Evolutionary conservation across 2,329 filamentous ascomycete genomes (phyloP), one percentile per base, ranked within the genome.

Genomic region (Talaromyces sp.): DNA sequence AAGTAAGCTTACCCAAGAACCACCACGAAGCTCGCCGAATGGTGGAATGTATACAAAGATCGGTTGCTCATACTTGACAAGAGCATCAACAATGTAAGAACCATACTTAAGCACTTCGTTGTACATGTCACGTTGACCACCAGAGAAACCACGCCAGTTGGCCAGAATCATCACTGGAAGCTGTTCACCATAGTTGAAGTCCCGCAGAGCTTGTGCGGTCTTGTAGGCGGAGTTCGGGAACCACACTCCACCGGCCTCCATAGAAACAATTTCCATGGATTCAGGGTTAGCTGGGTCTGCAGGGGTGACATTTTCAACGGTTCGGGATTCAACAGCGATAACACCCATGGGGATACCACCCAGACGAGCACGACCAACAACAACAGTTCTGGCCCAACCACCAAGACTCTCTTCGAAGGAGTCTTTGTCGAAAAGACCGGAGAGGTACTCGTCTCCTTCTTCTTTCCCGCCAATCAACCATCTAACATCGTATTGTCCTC

Each of bases 91-190:
- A 73, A 99, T 99, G 85, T 95, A 98, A 18, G 94, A 97, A 74
- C 95, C 95, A 73, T 99, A 99, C 84, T 99, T 99, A 79, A 99
- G 87, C 16, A 99, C 95, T 81, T 99, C 95, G 82, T 98, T 97
- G 87, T 96, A 99, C 95, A 99, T 99, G 80, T 99, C 95, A 69
- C 94, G 92, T 81, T 99, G 95, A 67, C 95, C 95, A 83, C 95
- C 95, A 68, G 95, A 99, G 91, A 99, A 99, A 83, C 95, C 95
- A 87, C 95, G 89, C 95, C 95, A 99, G 85, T 99, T 99, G 80
- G 95, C 95, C 66, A 99, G 87, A 75, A 99, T 99, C 92, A 99
- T 98, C 68, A 99, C 83, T 61, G 95, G 95, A 73, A 99, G 85
- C 82, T 99, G 95, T 81, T 99, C 95, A 76, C 95, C 95, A 68